Conservation (phyloP, 2,329 filamentous ascomycete species). For the Monosporascus ibericus region DNA sequence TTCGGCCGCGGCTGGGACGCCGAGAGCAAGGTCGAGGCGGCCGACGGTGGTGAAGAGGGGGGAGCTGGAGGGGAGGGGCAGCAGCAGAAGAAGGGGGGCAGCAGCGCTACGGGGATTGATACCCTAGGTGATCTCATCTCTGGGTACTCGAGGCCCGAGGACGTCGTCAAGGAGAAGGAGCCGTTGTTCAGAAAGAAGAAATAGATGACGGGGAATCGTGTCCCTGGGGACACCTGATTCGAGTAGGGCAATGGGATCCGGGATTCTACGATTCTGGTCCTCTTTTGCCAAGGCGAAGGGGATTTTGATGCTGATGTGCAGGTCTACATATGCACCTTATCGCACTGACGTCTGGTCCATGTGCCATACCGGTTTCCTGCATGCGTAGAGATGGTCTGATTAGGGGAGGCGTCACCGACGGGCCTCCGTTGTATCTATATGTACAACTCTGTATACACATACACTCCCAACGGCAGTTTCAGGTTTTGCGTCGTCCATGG, state of each 20-base stretch:
- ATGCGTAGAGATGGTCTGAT: background rate
- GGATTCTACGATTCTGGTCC: too few species aligned
- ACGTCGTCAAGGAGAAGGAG: conserved; percentile 28
- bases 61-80: conserved; percentile 21
- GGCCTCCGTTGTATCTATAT: conserved; percentile 15
- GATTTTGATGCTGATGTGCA: too few species aligned
- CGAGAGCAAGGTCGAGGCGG: conserved; percentile 25
- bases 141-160: conserved; percentile 37
- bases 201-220: conserved; percentile 28
- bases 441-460: conserved; percentile 25
- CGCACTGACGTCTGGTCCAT: too few species aligned
- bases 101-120: conserved; percentile 13
- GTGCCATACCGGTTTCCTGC: too few species aligned
- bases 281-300: too few species aligned
- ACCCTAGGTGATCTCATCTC: conserved; percentile 46
- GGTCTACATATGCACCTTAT: too few species aligned
- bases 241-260: background rate
- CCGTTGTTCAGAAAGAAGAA: conserved; percentile 37
- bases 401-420: conserved; percentile 4
- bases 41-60: conserved; percentile 14
- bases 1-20: conserved; percentile 81
- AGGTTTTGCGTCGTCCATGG: conserved; percentile 1
- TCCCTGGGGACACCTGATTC: background rate
- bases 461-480: background rate
- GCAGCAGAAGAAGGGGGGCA: conserved; percentile 9